These are phyloP conservation scores for Fusarium ambrosium DNA, from an alignment of 2,329 filamentous ascomycete species.

Conservation along the genomic window DNA sequence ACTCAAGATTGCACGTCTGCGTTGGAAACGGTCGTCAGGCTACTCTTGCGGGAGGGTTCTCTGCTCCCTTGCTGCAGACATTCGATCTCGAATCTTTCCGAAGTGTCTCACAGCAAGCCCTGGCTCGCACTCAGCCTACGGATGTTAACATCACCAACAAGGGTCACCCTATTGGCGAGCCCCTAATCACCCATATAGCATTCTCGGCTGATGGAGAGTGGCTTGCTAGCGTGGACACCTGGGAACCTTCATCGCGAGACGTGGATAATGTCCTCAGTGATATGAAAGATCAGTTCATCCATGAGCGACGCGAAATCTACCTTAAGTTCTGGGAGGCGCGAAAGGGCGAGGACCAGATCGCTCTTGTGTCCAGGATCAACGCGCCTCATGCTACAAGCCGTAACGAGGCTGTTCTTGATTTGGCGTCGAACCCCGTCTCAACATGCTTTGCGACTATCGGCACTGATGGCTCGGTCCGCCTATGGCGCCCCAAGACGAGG, in stretches of 20 bases:
- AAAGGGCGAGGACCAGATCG: conserved; percentile 70
- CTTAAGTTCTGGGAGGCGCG: conserved; percentile 91
- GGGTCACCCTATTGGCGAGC: conserved; percentile 79
- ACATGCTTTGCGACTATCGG: conserved; percentile 88
- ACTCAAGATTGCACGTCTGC: conserved; percentile 76
- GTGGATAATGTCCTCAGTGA: conserved; percentile 61
- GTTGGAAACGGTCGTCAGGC: conserved; percentile 73
- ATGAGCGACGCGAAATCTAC: conserved; percentile 77
- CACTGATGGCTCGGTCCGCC: conserved; percentile 79
- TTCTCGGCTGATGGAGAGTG: conserved; percentile 87
- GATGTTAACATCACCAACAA: conserved; percentile 82
- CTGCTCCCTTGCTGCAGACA: conserved; percentile 78
- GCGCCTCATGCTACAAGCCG: conserved; percentile 77
- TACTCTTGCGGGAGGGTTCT: conserved; percentile 64
- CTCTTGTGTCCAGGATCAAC: conserved; percentile 86
- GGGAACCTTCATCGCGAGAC: conserved; percentile 81
- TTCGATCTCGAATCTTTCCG: conserved; percentile 86
- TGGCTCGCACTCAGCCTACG: conserved; percentile 89
- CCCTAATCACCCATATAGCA: conserved; percentile 80
- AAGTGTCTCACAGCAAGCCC: conserved; percentile 86
- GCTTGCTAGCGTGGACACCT: conserved; percentile 93
- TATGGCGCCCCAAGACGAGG: conserved; percentile 84
- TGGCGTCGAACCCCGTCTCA: conserved; percentile 77
- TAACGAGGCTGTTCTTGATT: conserved; percentile 74
- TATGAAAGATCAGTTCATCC: conserved; percentile 60